phyloP scores from a whole-genome alignment of 2,329 filamentous ascomycete species.

The Talaromyces sp. region DNA sequence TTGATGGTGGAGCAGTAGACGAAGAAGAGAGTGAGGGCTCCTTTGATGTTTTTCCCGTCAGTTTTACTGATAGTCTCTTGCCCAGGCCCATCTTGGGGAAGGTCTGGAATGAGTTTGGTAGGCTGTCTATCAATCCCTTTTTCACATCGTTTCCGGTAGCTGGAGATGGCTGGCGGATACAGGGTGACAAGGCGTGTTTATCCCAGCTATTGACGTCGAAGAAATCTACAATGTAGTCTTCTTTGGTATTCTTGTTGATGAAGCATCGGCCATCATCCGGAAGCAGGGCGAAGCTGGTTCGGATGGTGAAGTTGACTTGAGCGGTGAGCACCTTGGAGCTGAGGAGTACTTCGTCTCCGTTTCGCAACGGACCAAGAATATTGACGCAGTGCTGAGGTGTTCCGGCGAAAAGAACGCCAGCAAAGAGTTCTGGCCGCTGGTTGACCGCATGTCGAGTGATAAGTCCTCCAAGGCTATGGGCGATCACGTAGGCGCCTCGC shows the following conservation, averaged over 20 bases:
- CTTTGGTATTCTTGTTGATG: slow-evolving; percentile 71
- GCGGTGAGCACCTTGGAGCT: slow-evolving; percentile 87
- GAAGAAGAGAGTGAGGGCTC: background rate
- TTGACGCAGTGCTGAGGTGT: slow-evolving; percentile 83
- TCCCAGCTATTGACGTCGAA: slow-evolving; percentile 76
- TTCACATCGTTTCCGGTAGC: slow-evolving; percentile 38
- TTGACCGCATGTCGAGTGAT: slow-evolving; percentile 88
- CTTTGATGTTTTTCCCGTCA: slow-evolving; percentile 16
- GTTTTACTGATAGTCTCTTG: slow-evolving; percentile 27
- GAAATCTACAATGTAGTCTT: slow-evolving; percentile 78
- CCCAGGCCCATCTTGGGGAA: slow-evolving; percentile 17
- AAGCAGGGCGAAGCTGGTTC: slow-evolving; percentile 77
- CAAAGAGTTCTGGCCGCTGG: slow-evolving; percentile 74
- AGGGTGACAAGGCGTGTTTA: slow-evolving; percentile 71
- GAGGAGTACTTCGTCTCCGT: slow-evolving; percentile 86
- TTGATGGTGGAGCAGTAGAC: slow-evolving; percentile 8
- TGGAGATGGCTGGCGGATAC: slow-evolving; percentile 62
- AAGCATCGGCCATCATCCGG: slow-evolving; percentile 86
- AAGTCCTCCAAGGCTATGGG: slow-evolving; percentile 78
- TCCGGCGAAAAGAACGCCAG: slow-evolving; percentile 79
- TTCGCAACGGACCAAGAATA: slow-evolving; percentile 80
- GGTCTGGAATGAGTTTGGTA: slow-evolving; percentile 29
- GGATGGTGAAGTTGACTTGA: slow-evolving; percentile 86
- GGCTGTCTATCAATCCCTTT: slow-evolving; percentile 25
- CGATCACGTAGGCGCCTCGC: slow-evolving; percentile 71